These are phyloP conservation scores for Dictyostelium brefeldianum DNA, from an alignment of 78 protist genomes.

Conservation along the genomic window DNA sequence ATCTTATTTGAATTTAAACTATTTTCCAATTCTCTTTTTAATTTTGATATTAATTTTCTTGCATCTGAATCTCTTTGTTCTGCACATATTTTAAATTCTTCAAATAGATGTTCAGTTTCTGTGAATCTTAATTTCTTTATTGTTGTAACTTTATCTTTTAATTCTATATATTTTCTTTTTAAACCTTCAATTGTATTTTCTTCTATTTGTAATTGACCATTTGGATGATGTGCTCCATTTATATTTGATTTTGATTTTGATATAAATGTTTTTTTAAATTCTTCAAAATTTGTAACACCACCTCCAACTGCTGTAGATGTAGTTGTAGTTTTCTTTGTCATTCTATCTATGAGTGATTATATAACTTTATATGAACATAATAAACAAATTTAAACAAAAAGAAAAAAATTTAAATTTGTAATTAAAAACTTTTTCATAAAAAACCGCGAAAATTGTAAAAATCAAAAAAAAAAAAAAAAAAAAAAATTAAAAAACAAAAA, in stretches of 20 bases:
- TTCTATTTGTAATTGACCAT: background rate
- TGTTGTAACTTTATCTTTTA: constrained; percentile 3
- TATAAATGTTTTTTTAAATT: background rate
- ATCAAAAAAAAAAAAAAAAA: too few species aligned
- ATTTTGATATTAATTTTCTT: background rate
- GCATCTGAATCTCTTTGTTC: constrained; percentile 25
- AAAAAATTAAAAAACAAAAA: too few species aligned
- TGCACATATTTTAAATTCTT: constrained; percentile 20
- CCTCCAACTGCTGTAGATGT: background rate
- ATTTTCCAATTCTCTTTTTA: constrained; percentile 10
- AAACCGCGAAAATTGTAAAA: too few species aligned
- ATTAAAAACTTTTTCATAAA: too few species aligned
- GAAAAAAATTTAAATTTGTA: too few species aligned
- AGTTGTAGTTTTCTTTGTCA: background rate
- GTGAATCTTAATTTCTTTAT: background rate
- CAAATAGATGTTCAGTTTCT: constrained; percentile 26
- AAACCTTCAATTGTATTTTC: background rate
- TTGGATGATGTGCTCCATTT: too few species aligned
- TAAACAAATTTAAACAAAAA: too few species aligned
- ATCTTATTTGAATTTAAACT: background rate
- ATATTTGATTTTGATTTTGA: background rate
- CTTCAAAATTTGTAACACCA: background rate
- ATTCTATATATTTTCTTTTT: constrained; percentile 6
- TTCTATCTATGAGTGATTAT: too few species aligned
- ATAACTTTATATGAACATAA: too few species aligned